phyloP scores from a whole-genome alignment of 2,329 filamentous ascomycete genomes.

The Canariomyces notabilis region DNA sequence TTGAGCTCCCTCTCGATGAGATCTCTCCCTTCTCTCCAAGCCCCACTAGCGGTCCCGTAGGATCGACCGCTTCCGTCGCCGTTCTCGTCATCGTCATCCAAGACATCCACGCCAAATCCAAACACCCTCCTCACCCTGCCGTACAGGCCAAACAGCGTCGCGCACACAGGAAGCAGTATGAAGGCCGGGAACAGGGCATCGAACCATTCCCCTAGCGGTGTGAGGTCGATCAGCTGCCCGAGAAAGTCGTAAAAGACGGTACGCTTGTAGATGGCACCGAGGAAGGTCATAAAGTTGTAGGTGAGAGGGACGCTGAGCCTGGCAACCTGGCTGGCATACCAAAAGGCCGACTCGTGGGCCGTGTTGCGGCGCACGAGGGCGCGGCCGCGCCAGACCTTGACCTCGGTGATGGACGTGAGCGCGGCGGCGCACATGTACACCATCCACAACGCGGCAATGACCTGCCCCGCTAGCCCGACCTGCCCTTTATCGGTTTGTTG shows the following conservation, averaged over 20 bases:
- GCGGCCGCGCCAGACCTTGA: slow-evolving; percentile 95
- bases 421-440: slow-evolving; percentile 94
- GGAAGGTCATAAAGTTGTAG: slow-evolving; percentile 94
- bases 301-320: slow-evolving; percentile 86
- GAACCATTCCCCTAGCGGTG: slow-evolving; percentile 75
- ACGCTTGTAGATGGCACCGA: slow-evolving; percentile 67
- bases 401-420: slow-evolving; percentile 80
- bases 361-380: slow-evolving; percentile 88
- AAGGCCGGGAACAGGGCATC: slow-evolving; percentile 85
- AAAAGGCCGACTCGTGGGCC: slow-evolving; percentile 87
- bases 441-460: slow-evolving; percentile 82
- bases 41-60: slow-evolving; percentile 55
- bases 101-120: slow-evolving; percentile 69
- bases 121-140: slow-evolving; percentile 70
- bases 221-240: slow-evolving; percentile 76
- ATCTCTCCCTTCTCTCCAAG: slow-evolving; percentile 86
- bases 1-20: slow-evolving; percentile 83
- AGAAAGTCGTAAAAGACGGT: slow-evolving; percentile 88
- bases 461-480: slow-evolving; percentile 80
- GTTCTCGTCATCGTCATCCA: slow-evolving; percentile 68
- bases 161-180: slow-evolving; percentile 77
- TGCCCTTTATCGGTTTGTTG: slow-evolving; percentile 65
- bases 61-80: slow-evolving; percentile 41
- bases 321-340: slow-evolving; percentile 91
- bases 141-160: slow-evolving; percentile 86